These are phyloP conservation scores for Coprinellus micaceus DNA, from an alignment of 768 basidiomycete species.

Conservation along the genomic window DNA sequence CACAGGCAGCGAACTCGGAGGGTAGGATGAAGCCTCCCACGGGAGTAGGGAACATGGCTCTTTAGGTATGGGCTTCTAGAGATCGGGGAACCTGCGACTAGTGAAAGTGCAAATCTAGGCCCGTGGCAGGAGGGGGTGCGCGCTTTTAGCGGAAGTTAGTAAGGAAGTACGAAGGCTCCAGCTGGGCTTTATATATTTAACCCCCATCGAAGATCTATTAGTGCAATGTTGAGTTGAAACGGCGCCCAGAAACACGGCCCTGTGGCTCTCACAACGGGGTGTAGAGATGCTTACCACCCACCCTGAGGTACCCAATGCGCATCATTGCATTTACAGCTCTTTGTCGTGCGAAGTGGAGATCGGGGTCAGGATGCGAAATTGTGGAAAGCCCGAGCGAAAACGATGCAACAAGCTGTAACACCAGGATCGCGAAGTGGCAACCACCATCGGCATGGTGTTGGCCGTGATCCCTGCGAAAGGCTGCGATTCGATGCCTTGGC, in stretches of 20 bases:
- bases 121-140: background rate
- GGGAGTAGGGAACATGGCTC: conserved; percentile 35
- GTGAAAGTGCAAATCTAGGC: background rate
- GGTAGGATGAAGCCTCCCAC: conserved; percentile 39
- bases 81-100: background rate
- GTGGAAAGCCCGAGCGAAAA: background rate
- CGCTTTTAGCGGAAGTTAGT: too few relatives aligned
- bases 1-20: conserved; percentile 40
- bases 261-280: too few relatives aligned
- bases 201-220: too few relatives aligned
- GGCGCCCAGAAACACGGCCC: too few relatives aligned
- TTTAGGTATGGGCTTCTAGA: background rate
- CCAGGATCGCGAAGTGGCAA: background rate
- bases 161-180: too few relatives aligned
- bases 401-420: background rate
- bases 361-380: background rate
- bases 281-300: background rate
- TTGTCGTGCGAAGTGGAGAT: background rate
- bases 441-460: background rate
- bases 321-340: background rate
- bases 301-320: too few relatives aligned
- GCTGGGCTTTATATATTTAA: too few relatives aligned
- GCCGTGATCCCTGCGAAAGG: too few relatives aligned
- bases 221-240: too few relatives aligned
- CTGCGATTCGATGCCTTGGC: too few relatives aligned